Percentiles rank a stretch among this genome's conserved stretches.
These are phyloP conservation scores for Agrocybe chaxingu DNA, from an alignment of 768 basidiomycete species.

Conservation along the genomic window DNA sequence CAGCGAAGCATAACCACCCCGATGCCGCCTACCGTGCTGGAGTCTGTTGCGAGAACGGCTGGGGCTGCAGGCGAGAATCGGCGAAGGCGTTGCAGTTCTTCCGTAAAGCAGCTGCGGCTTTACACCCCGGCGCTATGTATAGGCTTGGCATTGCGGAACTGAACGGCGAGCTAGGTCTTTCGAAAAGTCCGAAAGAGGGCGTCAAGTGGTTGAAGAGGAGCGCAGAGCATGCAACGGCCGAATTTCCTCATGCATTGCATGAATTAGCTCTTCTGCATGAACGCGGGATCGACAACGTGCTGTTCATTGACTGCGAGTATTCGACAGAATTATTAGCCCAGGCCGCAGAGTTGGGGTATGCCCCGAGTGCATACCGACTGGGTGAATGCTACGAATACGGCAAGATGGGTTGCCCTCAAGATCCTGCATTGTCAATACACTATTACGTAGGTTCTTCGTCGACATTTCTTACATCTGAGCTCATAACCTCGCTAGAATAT, in stretches of 20 bases:
- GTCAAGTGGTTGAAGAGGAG: constrained; percentile 99
- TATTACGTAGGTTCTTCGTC: constrained; percentile 80
- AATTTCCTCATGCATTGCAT: constrained; percentile 95
- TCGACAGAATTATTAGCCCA: constrained; percentile 92
- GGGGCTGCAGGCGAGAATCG: constrained; percentile 93
- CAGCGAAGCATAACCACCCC: constrained; percentile 95
- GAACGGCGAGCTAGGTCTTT: constrained; percentile 88
- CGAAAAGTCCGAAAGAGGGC: constrained; percentile 89
- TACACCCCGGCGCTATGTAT: constrained; percentile 95
- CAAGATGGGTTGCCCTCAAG: constrained; percentile 96
- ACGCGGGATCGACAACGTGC: constrained; percentile 95
- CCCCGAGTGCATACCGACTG: constrained; percentile 90
- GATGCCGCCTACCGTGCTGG: constrained; percentile 95
- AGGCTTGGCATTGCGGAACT: constrained; percentile 94
- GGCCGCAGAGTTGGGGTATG: constrained; percentile 93
- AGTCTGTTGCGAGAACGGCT: constrained; percentile 98
- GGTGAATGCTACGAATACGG: constrained; percentile 99
- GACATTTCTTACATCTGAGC: constrained; percentile 1
- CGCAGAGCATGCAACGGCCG: constrained; percentile 90
- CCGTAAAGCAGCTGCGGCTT: constrained; percentile 87
- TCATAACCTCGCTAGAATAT: constrained; percentile 67
- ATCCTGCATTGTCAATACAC: constrained; percentile 95
- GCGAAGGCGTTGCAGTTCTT: constrained; percentile 92
- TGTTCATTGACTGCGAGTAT: constrained; percentile 96
- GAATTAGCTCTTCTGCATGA: constrained; percentile 93